A percentile compares a stretch with the other conserved stretches of the same genome.
Conservation (phyloP, 345 rosid genomes). For the Mercurialis annua region DNA sequence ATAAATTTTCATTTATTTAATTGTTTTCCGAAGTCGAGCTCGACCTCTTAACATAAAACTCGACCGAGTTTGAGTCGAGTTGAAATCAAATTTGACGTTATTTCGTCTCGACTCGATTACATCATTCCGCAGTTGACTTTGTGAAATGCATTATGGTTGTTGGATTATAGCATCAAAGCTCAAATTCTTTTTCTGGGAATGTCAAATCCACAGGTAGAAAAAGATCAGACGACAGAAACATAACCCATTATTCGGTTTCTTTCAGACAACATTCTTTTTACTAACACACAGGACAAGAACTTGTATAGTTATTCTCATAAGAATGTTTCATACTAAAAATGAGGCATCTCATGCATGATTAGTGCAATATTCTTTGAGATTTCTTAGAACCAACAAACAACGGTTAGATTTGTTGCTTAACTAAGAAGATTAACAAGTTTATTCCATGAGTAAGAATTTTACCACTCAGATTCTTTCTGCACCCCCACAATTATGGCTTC, state of each 20-base stretch:
- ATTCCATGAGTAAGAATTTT: slow-evolving; percentile 34
- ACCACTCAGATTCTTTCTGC: slow-evolving; percentile 12
- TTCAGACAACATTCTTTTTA: no score
- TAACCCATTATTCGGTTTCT: not conserved
- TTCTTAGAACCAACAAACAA: not conserved
- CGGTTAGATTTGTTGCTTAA: slow-evolving; percentile 30
- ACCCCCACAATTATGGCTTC: slow-evolving; percentile 19
- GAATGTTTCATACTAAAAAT: not conserved
- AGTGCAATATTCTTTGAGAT: not conserved
- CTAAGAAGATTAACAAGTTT: slow-evolving; percentile 28
- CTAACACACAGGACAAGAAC: not conserved
- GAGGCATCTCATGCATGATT: not conserved
- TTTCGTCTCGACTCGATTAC: no score
- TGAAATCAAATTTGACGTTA: no score
- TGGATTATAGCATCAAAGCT: not conserved
- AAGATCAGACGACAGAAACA: slow-evolving; percentile 2
- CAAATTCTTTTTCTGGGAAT: not conserved
- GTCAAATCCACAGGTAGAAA: not conserved
- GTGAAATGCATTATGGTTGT: not conserved
- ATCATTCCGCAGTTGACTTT: not conserved
- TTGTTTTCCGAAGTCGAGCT: no score
- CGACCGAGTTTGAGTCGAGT: no score
- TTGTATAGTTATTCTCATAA: slow-evolving; percentile 4
- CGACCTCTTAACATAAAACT: no score
- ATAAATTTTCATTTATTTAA: no score